Conservation (phyloP, 306 rosid genomes). For the Quercus variabilis region DNA sequence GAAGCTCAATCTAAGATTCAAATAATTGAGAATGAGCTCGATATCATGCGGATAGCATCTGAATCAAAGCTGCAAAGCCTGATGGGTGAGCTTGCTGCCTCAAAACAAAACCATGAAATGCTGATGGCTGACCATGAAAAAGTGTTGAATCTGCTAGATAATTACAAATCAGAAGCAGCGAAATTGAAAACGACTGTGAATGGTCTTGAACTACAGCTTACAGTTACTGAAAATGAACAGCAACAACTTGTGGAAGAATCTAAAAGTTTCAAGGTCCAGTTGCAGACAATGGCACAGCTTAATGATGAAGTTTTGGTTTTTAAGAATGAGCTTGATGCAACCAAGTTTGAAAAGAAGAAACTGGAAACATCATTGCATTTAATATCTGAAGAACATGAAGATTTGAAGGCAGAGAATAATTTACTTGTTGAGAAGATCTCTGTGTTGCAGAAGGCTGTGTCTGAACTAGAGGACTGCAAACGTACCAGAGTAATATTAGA, state of each 20-base stretch:
- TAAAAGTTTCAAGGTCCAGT: conserved; percentile 29
- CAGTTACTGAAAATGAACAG: conserved; percentile 42
- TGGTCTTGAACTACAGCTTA: conserved; percentile 44
- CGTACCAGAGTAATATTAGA: conserved; percentile 34
- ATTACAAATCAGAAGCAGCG: conserved; percentile 41
- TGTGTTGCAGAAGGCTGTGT: conserved; percentile 24
- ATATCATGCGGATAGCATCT: conserved; percentile 30
- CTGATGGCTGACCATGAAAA: conserved; percentile 41
- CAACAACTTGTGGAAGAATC: conserved; percentile 43
- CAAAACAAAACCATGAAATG: conserved; percentile 33
- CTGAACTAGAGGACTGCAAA: conserved; percentile 40
- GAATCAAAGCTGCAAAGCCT: conserved; percentile 43
- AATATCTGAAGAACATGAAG: conserved; percentile 44
- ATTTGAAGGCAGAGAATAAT: conserved; percentile 42
- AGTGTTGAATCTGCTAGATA: conserved; percentile 42
- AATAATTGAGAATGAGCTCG: conserved; percentile 33
- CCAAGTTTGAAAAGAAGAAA: conserved; percentile 41
- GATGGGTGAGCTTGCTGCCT: conserved; percentile 36
- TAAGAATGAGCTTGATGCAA: conserved; percentile 35
- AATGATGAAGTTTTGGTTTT: conserved; percentile 40
- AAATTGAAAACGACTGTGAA: conserved; percentile 30
- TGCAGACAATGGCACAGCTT: conserved; percentile 36
- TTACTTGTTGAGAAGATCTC: conserved; percentile 32
- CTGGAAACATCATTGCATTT: conserved; percentile 41
- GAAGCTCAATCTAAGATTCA: conserved; percentile 41